Conservation (phyloP, 2,329 filamentous ascomycete species). For the Daldinia sp. region DNA sequence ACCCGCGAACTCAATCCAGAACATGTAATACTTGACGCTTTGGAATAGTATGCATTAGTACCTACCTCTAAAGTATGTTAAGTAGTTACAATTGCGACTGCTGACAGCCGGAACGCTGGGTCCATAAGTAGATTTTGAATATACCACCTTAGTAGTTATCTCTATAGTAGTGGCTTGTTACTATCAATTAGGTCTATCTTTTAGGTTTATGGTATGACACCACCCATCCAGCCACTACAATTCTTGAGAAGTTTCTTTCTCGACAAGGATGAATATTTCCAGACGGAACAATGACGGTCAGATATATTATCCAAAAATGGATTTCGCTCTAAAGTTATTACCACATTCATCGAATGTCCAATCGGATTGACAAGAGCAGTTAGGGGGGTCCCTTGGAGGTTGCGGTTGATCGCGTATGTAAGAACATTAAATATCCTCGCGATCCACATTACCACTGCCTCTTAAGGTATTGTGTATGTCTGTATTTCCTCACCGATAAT, state of each 20-base stretch:
- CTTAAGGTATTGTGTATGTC: too few species aligned
- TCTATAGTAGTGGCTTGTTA: not conserved
- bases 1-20: too few species aligned
- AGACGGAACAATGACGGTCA: not conserved
- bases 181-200: not conserved
- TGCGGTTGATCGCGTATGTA: not conserved
- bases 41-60: not conserved
- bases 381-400: not conserved
- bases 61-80: too few species aligned
- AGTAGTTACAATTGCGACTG: not conserved
- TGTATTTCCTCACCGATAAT: not conserved
- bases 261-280: not conserved
- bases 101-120: not conserved
- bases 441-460: not conserved
- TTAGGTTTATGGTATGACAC: not conserved
- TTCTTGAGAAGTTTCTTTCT: not conserved
- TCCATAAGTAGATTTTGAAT: not conserved
- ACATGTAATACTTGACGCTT: not conserved
- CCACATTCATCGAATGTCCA: slow-evolving; percentile 11
- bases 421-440: slow-evolving; percentile 2
- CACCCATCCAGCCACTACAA: too few species aligned
- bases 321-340: slow-evolving; percentile 11
- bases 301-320: not conserved
- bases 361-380: slow-evolving; percentile 6
- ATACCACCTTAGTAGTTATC: not conserved